phyloP scores from a whole-genome alignment of 2,329 filamentous ascomycete genomes.

The Trichoderma sp. region DNA sequence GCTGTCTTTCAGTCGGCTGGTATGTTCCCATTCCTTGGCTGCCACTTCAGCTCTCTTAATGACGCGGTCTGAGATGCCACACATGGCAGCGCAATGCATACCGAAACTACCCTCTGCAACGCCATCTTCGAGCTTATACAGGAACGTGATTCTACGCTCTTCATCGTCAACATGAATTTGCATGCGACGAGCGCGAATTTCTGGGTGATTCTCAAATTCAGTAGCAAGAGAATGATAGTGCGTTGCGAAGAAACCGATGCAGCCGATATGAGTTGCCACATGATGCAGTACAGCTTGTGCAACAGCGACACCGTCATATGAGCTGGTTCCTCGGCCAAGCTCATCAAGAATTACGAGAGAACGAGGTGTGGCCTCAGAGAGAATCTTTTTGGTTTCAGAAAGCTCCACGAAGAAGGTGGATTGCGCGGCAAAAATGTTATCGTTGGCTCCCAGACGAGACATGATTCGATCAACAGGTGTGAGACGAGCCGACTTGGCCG shows the following conservation, averaged over 20 bases:
- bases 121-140: constrained; percentile 91
- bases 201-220: constrained; percentile 87
- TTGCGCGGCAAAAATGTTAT: constrained; percentile 98
- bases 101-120: constrained; percentile 96
- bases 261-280: constrained; percentile 88
- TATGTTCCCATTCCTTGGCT: constrained; percentile 93
- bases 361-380: constrained; percentile 89
- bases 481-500: constrained; percentile 77
- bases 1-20: constrained; percentile 84
- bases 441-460: constrained; percentile 95
- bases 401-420: constrained; percentile 98
- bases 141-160: constrained; percentile 85
- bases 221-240: constrained; percentile 94
- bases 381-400: constrained; percentile 96
- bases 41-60: constrained; percentile 87
- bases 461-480: constrained; percentile 97
- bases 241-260: constrained; percentile 94
- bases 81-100: constrained; percentile 99
- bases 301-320: constrained; percentile 94
- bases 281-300: constrained; percentile 98
- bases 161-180: constrained; percentile 89
- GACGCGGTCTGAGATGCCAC: constrained; percentile 81
- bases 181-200: constrained; percentile 87
- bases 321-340: constrained; percentile 89
- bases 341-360: constrained; percentile 97